Evolutionary conservation across 768 basidiomycete species (phyloP), one percentile per base, ranked within the genome.

Genomic region (Hysterangium stoloniferum): DNA sequence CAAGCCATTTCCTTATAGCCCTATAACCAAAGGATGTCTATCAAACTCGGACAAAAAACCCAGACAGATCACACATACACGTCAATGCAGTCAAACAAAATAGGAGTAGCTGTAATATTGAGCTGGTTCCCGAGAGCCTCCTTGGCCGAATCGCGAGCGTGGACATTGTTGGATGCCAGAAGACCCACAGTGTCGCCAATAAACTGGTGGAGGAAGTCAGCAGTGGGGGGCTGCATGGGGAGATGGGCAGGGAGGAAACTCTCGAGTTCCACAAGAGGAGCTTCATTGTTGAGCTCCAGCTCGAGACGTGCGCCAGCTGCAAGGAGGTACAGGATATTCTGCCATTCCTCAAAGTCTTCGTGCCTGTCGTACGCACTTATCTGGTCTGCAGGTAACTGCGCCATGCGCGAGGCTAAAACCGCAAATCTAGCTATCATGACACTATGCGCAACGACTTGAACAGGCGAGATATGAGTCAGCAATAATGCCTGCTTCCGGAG

Each of bases 61-160:
- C 3, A 28, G 11, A 45, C 6, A 22, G 11, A 38, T 35, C 7
- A 4, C 69, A n/a, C 84, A 59, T 63, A 92, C 91, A 78, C 77
- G 45, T 87, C 83, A 52, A 95, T 70, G 52, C 82, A 77, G 55
- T 74, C 78, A 45, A 93, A 71, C 28, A 94, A 66, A 50, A 72
- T 75, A 19, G 76, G 69, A 57, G 86, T 85, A 38, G 90, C 67
- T 35, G 75, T 72, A 25, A 82, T 79, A 54, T 80, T 84, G 19
- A 94, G 70, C 58, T 96, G 91, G 12, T 72, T 70, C 2, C 90
- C 89, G 11, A 96, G 65, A 0, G 89, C 87, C 48, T 91, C 89
- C 56, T 80, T 76, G 2, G 85, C 86, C 7, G 79, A 72, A 58
- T 94, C 89, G 17, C 91, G 78, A 31, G 84, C 75, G 36, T 77